Evolutionary conservation across 352 stramenopile genomes (phyloP), one percentile per base, ranked within the genome.

Genomic region (Phytophthora boehmeriae): DNA sequence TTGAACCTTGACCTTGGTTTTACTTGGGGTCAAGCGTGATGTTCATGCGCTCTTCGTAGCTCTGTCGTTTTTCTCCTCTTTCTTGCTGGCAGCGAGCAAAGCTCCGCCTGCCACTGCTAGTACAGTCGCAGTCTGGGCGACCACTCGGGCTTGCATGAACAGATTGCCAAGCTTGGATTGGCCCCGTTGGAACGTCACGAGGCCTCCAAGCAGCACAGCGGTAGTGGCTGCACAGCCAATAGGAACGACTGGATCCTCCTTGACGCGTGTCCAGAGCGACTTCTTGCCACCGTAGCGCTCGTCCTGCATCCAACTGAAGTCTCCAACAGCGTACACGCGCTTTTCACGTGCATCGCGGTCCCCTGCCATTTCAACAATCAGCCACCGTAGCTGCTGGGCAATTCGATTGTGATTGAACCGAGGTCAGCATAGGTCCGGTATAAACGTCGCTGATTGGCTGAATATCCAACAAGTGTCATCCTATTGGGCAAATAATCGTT

Each of bases 61-160:
- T 74, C 68, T 76, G 54, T 46, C 77, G 75, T 87, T 88, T 14
- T 55, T 61, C 8, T 79, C 67, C 19, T 89, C 60, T 36, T 79
- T 88, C 36, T 87, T 70, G 17, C 59, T 59, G 11, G 78, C 69
- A 22, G 78, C 70, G 10, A 90, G 13, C 13, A 78, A 67, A 1
- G 70, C 75, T n/a, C 84, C 81, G 6, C 61, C 68, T 5, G 71
- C 78, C 41, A 95, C 61, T 8, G 84, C 84, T 4, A 92, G n/a
- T 4, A 95, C 74, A 2, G 86, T 95, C 16, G 67, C 75, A 2
- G 75, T 83, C 62, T 95, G 86, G 46, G 71, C 68, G 34, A 92
- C 59, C 30, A 95, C 80, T 17, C 86, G 83, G 41, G 83, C 84
- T 56, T 92, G 83, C 86, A 95, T 95, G 63, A 93, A 95, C 42